Evolutionary conservation across 345 rosid genomes (phyloP), one percentile per base, ranked within the genome.

Genomic region (Brassica rapa): DNA sequence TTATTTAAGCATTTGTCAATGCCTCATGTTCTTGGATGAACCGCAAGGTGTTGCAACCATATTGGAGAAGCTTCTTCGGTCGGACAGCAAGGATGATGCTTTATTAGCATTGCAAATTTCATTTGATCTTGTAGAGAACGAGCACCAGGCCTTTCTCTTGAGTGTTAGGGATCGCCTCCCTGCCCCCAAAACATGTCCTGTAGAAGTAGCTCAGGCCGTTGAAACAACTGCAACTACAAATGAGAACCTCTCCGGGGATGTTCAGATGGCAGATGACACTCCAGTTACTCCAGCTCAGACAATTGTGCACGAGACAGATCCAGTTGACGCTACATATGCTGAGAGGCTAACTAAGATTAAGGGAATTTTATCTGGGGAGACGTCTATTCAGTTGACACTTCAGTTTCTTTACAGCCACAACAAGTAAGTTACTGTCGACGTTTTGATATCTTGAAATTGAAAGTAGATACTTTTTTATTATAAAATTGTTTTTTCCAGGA

Each of bases 61-160:
- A 81, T 83, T 96, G 84, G 97, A 96, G 85, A 96, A 90, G 87
- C 99, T 96, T 82, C 87, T 96, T 30, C 88, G 85, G 24, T 93
- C 99, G 1, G 88, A 83, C 41, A 90, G 83, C 82, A 93, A 89
- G 82, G 95, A 96, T 72, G 97, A 96, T 78, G 89, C 90, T 75
- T 84, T 96, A 79, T 78, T 90, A 78, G 95, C 99, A 75, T 87
- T 89, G 77, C 99, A 96, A 85, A 84, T 96, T 71, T 93, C 97
- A 21, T 96, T 96, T 82, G 98, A 96, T 82, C 98, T 96, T 73
- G 92, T 91, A 61, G 98, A 96, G 90, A 96, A 93, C 65, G 99
- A 96, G 86, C 97, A 89, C 83, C 98, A 93, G 81, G 98, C 98
- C 76, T 93, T 96, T 87, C 96, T 96, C 66, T 75, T 96, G 76